Percentiles rank a stretch among this genome's conserved stretches.
phyloP scores from a whole-genome alignment of 164 flowering plant species.

The Sedum album region DNA sequence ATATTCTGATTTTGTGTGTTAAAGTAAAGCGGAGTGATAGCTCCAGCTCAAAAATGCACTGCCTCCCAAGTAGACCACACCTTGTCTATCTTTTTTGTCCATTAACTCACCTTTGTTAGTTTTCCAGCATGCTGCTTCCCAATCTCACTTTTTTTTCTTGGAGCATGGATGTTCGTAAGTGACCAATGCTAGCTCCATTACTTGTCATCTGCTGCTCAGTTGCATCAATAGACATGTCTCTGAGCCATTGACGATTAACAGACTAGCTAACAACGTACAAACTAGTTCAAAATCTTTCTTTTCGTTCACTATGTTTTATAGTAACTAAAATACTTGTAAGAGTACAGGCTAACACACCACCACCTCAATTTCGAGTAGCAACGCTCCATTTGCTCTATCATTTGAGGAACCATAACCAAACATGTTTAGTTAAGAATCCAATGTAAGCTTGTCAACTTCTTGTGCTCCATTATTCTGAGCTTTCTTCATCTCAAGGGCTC shows the following conservation, averaged over 20 bases:
- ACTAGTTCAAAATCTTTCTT: too few relatives aligned
- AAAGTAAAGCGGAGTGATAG: neutral
- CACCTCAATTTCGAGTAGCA: too few relatives aligned
- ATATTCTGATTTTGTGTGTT: slow-evolving; percentile 1
- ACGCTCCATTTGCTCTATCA: neutral
- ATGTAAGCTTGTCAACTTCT: slow-evolving; percentile 50
- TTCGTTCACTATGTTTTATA: too few relatives aligned
- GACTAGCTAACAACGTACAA: too few relatives aligned
- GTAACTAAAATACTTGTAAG: too few relatives aligned
- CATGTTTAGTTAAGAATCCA: slow-evolving; percentile 32
- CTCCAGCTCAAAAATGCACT: slow-evolving; percentile 6
- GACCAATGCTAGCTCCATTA: neutral
- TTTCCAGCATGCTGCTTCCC: slow-evolving; percentile 1
- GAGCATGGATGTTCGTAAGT: neutral
- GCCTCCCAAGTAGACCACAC: slow-evolving; percentile 7
- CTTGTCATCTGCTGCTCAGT: neutral
- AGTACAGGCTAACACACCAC: too few relatives aligned
- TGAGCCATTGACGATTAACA: too few relatives aligned
- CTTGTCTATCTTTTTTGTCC: slow-evolving; percentile 4
- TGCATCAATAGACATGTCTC: too few relatives aligned
- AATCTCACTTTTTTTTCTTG: neutral
- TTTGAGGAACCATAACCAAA: neutral
- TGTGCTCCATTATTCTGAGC: slow-evolving; percentile 61
- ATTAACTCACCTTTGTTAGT: neutral
- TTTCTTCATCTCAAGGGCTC: slow-evolving; percentile 86